Percentiles rank a stretch among this genome's conserved stretches.
phyloP scores from a whole-genome alignment of 352 stramenopile species.

The Phytophthora hybrid region DNA sequence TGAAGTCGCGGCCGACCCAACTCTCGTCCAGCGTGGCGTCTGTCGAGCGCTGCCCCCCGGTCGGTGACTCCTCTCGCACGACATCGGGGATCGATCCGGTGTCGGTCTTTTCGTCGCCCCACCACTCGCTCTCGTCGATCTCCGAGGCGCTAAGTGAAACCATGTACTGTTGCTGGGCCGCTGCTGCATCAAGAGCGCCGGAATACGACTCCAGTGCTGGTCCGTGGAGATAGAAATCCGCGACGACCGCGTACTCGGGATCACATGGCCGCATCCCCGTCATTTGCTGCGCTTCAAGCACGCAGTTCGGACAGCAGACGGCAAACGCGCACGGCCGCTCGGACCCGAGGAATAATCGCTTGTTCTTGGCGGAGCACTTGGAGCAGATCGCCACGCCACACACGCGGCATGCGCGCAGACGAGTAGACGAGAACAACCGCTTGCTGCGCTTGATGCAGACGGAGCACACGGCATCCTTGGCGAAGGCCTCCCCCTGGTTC shows the following conservation, averaged over 20 bases:
- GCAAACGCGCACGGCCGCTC: constrained; percentile 25
- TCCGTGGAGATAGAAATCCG: constrained; percentile 36
- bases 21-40: constrained; percentile 34
- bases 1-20: constrained; percentile 31
- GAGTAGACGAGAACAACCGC: constrained; percentile 28
- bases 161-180: constrained; percentile 16
- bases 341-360: constrained; percentile 33
- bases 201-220: constrained; percentile 31
- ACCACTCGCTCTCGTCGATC: constrained; percentile 33
- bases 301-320: constrained; percentile 45
- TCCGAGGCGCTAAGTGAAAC: constrained; percentile 27
- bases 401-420: constrained; percentile 30
- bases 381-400: constrained; percentile 39
- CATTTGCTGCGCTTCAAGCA: constrained; percentile 46
- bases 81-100: constrained; percentile 17
- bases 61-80: constrained; percentile 13
- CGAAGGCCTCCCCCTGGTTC: constrained; percentile 20
- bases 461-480: constrained; percentile 34
- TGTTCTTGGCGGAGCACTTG: constrained; percentile 43
- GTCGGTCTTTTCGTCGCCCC: constrained; percentile 26
- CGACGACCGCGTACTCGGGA: constrained; percentile 27
- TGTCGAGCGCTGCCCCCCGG: constrained; percentile 3
- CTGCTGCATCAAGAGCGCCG: constrained; percentile 16
- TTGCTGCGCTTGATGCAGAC: constrained; percentile 43
- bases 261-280: constrained; percentile 29